Evolutionary conservation across 495 filamentous ascomycete genomes (phyloP).

Genomic region (Penicillium tannophilum): DNA sequence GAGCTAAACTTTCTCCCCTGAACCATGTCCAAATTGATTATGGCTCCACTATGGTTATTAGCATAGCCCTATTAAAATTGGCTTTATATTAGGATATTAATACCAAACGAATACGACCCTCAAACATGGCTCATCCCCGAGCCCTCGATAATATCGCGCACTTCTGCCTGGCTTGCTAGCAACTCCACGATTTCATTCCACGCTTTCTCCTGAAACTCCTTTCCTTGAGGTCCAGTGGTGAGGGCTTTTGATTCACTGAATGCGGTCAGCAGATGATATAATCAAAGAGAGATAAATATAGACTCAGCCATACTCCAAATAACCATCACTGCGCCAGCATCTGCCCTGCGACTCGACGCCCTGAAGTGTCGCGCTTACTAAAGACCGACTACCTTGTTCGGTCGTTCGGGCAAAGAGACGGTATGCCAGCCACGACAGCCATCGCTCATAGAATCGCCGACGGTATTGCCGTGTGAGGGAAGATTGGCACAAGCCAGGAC

Average conservation of each 20-base stretch:
- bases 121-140: background rate
- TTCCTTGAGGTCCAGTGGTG: slow-evolving; percentile 34
- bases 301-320: slow-evolving; percentile 40
- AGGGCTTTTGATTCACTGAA: slow-evolving; percentile 43
- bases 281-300: background rate
- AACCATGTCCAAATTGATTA: background rate
- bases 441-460: slow-evolving; percentile 39
- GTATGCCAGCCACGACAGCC: slow-evolving; percentile 38
- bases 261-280: slow-evolving; percentile 9
- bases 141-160: slow-evolving; percentile 12
- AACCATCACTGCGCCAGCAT: slow-evolving; percentile 52
- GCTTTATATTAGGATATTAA: background rate
- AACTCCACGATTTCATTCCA: slow-evolving; percentile 45
- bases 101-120: slow-evolving; percentile 3
- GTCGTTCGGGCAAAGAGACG: slow-evolving; percentile 48
- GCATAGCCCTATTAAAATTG: slow-evolving; percentile 2
- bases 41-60: slow-evolving; percentile 16
- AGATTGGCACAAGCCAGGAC: slow-evolving; percentile 47
- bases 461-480: slow-evolving; percentile 42
- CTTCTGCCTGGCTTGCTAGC: slow-evolving; percentile 32
- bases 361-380: slow-evolving; percentile 53
- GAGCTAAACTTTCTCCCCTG: background rate
- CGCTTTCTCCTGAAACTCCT: slow-evolving; percentile 38
- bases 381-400: slow-evolving; percentile 51
- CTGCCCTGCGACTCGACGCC: slow-evolving; percentile 52